Conservation (phyloP, 2,329 filamentous ascomycete genomes). For the Magnaporthiopsis poae region DNA sequence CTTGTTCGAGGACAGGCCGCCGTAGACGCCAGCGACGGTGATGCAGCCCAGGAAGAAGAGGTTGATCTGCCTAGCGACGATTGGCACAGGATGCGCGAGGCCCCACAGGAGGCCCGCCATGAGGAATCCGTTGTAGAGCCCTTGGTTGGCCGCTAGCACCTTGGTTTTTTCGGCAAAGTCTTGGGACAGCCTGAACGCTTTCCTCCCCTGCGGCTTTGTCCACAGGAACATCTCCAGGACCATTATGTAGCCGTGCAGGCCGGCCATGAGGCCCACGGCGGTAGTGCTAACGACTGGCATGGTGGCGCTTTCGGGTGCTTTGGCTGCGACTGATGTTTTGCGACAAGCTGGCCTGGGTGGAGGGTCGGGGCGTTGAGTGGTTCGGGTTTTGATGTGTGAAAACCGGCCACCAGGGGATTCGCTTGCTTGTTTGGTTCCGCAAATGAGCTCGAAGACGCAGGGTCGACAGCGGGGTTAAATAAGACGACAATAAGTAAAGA, state of each 20-base stretch:
- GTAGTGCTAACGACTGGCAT: conserved; percentile 12
- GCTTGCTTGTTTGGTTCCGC: no score
- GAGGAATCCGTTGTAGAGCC: conserved; percentile 45
- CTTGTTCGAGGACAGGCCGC: conserved; percentile 29
- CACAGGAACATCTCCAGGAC: conserved; percentile 41
- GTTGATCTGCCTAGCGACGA: conserved; percentile 32
- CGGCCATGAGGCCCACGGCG: conserved; percentile 29
- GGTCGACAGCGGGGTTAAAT: no score
- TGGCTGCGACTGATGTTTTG: neutral
- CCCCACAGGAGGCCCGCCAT: conserved; percentile 38
- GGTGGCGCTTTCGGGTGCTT: neutral
- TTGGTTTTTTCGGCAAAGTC: conserved; percentile 36
- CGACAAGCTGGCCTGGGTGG: neutral
- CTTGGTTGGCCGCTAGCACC: conserved; percentile 38
- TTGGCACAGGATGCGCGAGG: conserved; percentile 32
- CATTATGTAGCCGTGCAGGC: conserved; percentile 38
- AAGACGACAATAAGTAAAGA: no score
- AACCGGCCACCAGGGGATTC: no score
- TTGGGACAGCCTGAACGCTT: conserved; percentile 32
- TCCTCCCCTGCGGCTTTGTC: conserved; percentile 33
- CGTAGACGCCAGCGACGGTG: conserved; percentile 33
- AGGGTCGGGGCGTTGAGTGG: neutral
- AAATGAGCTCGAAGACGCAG: no score
- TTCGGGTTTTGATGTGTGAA: no score
- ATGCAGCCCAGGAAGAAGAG: conserved; percentile 40